Conservation (phyloP, 2,329 filamentous ascomycete species). For the Colletotrichum destructivum region DNA sequence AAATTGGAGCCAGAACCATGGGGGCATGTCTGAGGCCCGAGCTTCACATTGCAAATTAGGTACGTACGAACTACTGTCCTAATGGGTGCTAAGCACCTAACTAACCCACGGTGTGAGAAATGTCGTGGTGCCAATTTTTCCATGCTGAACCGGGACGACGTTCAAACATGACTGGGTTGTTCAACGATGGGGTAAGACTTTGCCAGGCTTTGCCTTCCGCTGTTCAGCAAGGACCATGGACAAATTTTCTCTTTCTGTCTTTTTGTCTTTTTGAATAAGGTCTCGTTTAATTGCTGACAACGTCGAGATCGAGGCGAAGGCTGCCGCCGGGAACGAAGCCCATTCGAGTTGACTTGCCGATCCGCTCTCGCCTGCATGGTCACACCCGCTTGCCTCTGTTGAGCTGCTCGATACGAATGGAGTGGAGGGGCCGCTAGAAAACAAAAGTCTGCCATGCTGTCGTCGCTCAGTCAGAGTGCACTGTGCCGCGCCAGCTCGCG, state of each 20-base stretch:
- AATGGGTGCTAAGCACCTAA: conserved; percentile 22
- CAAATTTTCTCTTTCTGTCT: background rate
- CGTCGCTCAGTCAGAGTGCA: background rate
- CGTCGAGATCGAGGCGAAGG: background rate
- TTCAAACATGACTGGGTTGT: background rate
- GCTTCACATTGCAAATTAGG: background rate
- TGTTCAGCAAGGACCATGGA: background rate
- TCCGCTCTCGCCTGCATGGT: conserved; percentile 11
- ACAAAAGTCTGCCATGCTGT: background rate
- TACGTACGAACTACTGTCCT: too few relatives aligned
- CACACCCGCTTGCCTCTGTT: conserved; percentile 2
- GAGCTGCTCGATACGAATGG: background rate
- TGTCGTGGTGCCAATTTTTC: conserved; percentile 19
- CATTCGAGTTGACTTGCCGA: conserved; percentile 1
- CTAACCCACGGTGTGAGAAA: background rate
- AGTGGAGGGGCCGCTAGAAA: background rate
- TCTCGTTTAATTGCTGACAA: background rate
- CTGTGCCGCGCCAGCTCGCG: background rate
- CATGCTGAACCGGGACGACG: background rate
- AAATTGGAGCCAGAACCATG: conserved; percentile 1
- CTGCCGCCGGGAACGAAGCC: background rate
- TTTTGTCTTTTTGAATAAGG: background rate
- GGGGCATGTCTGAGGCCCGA: conserved; percentile 1
- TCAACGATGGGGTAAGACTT: background rate
- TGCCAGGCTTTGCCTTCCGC: background rate